Percentiles rank a stretch among this genome's conserved stretches.
These are phyloP conservation scores for Diaporthe velutina DNA, from an alignment of 2,329 filamentous ascomycete genomes.

Conservation along the genomic window DNA sequence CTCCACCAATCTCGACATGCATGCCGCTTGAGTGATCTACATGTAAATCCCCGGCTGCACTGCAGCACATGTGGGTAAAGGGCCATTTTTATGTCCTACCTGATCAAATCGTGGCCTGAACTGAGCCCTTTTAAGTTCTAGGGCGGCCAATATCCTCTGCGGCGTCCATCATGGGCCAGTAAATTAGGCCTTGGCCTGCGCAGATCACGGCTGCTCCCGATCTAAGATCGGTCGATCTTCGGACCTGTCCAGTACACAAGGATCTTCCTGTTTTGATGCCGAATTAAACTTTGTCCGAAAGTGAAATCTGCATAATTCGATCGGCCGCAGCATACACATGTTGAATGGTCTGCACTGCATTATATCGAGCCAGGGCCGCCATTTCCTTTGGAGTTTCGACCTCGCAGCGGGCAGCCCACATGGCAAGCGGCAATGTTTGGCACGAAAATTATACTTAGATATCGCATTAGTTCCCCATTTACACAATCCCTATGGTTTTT, in stretches of 20 bases:
- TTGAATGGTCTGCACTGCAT: neutral
- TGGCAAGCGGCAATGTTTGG: neutral
- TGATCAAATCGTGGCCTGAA: neutral
- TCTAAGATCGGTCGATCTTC: neutral
- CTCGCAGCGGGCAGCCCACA: neutral
- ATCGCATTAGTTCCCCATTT: neutral
- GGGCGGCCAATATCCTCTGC: neutral
- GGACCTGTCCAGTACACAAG: neutral
- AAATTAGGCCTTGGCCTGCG: neutral
- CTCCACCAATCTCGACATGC: neutral
- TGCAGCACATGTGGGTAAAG: neutral
- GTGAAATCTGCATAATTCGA: neutral
- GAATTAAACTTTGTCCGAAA: neutral
- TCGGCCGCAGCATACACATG: neutral
- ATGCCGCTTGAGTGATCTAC: neutral
- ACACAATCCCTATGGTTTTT: neutral
- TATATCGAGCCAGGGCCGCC: neutral
- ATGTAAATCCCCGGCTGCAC: neutral
- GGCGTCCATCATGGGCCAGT: neutral
- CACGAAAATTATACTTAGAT: neutral
- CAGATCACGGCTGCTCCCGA: slow-evolving; percentile 23
- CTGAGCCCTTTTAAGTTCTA: neutral
- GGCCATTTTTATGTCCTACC: neutral
- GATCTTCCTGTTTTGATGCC: neutral
- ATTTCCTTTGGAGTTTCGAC: neutral